Base-by-base conservation (phyloP, 352 stramenopile species). In the Phytophthora pisi region DNA sequence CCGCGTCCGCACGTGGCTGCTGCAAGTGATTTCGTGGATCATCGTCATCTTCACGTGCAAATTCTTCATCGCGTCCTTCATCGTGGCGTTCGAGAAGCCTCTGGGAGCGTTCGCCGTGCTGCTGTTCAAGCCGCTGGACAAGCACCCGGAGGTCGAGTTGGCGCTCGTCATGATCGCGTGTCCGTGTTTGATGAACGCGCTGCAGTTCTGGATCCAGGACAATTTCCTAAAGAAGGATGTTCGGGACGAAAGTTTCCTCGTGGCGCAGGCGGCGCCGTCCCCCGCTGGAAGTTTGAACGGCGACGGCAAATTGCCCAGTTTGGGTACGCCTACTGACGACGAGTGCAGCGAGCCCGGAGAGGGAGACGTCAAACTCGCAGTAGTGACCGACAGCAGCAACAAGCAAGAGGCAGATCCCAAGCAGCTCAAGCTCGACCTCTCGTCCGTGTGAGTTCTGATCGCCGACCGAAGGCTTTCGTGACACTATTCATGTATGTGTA, bases 191-290 rank as follows among this genome's bases (percentile, higher is more conserved):
- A 96, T 97, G 88, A 97, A 97, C 68, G 88, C 83, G 15, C 54
- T 96, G 49, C 89, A 97, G 61, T 97, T 96, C 61, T 97, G 88
- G 88, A 75, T 97, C 34, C 89, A 97, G 69, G 89, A 97, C 78
- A 95, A 79, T 72, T 97, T 95, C 70, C 81, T 97, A 53, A 97
- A 96, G 64, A 94, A 96, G 61, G 85, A 93, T 47, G 72, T 89
- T 8, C 76, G 75, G 8, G 74, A 89, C 51, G 82, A 89, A 59
- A 86, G 78, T 62, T 71, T 83, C 47, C 64, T 86, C 30, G 73
- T 90, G 40, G 64, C 77, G n/a, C 72, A 80, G 38, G 67, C 66
- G 0, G 43, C 69, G 5, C 71, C 74, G 42, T 79, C 74, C 13
- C 64, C 77, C 5, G 52, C 67, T 28, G 55, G 43, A 5, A 71